Percentiles rank a stretch among this genome's conserved stretches.
These are phyloP conservation scores for Aspergillus bombycis DNA, from an alignment of 2,329 filamentous ascomycete species.

Conservation along the genomic window DNA sequence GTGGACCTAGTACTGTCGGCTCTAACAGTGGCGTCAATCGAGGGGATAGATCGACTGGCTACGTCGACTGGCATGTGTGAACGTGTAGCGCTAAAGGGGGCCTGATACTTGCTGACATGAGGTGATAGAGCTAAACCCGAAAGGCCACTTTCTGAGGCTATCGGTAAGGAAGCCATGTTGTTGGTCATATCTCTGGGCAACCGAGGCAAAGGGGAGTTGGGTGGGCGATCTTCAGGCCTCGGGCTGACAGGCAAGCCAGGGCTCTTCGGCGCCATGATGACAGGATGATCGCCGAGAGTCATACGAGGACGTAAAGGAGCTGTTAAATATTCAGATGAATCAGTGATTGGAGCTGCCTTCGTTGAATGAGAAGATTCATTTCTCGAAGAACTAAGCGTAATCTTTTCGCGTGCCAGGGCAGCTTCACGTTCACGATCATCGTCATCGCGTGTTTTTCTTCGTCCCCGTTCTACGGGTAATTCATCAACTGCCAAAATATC, in stretches of 20 bases:
- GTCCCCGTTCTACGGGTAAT: conserved; percentile 66
- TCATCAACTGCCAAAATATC: conserved; percentile 73
- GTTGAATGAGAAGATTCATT: neutral
- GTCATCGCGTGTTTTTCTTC: conserved; percentile 82
- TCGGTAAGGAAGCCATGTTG: conserved; percentile 64
- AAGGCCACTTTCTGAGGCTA: conserved; percentile 64
- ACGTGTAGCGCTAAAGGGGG: conserved; percentile 62
- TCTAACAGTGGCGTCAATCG: conserved; percentile 41
- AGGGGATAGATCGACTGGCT: conserved; percentile 30
- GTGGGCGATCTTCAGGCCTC: conserved; percentile 61
- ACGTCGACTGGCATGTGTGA: conserved; percentile 39
- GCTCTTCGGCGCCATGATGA: conserved; percentile 56
- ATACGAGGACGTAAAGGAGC: conserved; percentile 35
- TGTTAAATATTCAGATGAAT: conserved; percentile 23
- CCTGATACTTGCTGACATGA: conserved; percentile 72
- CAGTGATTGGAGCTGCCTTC: neutral
- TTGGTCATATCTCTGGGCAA: conserved; percentile 53
- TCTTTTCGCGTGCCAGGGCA: conserved; percentile 64
- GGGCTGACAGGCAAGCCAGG: conserved; percentile 68
- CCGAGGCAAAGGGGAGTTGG: conserved; percentile 63
- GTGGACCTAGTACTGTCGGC: conserved; percentile 38
- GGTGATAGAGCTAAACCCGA: conserved; percentile 67
- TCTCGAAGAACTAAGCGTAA: conserved; percentile 53
- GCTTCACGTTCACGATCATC: conserved; percentile 79
- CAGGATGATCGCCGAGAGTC: conserved; percentile 40